A percentile compares a stretch with the other conserved stretches of the same genome.
Evolutionary conservation across 805 yeast genomes (phyloP).

Genomic region (Kuraishia molischiana): DNA sequence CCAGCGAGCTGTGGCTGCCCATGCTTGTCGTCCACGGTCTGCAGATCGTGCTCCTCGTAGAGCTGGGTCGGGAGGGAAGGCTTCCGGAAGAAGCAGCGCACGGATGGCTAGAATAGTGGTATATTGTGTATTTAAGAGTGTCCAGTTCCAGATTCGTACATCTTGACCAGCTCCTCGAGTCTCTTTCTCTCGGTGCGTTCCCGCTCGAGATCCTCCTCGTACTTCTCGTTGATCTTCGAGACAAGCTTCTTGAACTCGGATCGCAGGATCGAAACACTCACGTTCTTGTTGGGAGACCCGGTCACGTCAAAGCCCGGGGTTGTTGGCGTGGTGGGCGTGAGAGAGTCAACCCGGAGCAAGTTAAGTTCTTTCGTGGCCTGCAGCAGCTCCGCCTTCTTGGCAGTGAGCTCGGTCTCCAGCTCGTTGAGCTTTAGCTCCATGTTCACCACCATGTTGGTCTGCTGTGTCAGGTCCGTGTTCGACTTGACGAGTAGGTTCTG

Average conservation of each 20-base stretch:
- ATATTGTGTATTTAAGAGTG: neutral
- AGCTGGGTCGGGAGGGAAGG: too few species aligned
- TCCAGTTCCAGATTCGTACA: conserved; percentile 1
- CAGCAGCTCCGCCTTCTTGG: conserved; percentile 29
- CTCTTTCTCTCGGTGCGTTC: conserved; percentile 44
- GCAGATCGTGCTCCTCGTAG: too few species aligned
- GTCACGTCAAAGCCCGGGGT: neutral
- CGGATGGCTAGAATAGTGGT: too few species aligned
- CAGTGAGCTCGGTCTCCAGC: conserved; percentile 16
- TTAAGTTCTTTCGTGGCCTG: conserved; percentile 35
- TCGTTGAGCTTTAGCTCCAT: conserved; percentile 26
- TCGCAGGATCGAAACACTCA: conserved; percentile 44
- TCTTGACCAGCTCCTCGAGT: conserved; percentile 27
- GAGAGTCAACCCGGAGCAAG: conserved; percentile 30
- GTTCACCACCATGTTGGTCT: conserved; percentile 23
- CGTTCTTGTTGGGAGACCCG: conserved; percentile 4
- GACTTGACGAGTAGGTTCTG: conserved; percentile 40
- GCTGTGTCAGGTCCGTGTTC: conserved; percentile 24
- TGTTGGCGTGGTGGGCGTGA: conserved; percentile 8
- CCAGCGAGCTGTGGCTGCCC: too few species aligned
- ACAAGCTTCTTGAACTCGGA: conserved; percentile 62
- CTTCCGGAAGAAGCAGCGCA: too few species aligned
- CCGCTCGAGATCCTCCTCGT: conserved; percentile 46
- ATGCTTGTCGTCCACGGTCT: too few species aligned
- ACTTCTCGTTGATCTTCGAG: conserved; percentile 47